Conservation (phyloP, 2,329 filamentous ascomycete species). For the Alternaria sp. region DNA sequence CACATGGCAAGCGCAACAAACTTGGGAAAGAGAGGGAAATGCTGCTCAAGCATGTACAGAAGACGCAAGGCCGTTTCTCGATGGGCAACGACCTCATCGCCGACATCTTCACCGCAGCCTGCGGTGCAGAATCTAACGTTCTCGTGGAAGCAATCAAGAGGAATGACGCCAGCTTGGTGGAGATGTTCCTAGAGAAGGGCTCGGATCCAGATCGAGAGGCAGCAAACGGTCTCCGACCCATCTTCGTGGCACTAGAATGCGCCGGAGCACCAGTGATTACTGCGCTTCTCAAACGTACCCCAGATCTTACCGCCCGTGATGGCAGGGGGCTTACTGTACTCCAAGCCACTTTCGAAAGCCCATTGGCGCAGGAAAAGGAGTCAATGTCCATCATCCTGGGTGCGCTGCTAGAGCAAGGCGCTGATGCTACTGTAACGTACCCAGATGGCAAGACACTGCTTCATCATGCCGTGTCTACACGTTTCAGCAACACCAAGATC, state of each 20-base stretch:
- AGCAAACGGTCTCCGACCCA: conserved; percentile 32
- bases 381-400: conserved; percentile 32
- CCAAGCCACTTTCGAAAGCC: conserved; percentile 37
- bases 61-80: conserved; percentile 35
- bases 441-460: conserved; percentile 42
- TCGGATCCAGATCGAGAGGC: conserved; percentile 40
- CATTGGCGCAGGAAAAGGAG: conserved; percentile 35
- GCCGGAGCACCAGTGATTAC: conserved; percentile 35
- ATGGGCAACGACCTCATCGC: conserved; percentile 45
- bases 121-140: conserved; percentile 43
- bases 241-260: conserved; percentile 41
- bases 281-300: conserved; percentile 38
- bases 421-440: conserved; percentile 31
- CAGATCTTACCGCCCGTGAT: conserved; percentile 37
- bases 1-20: conserved; percentile 34
- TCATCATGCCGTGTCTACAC: conserved; percentile 34
- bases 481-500: conserved; percentile 27
- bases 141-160: conserved; percentile 45
- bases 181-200: conserved; percentile 43
- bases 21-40: conserved; percentile 44
- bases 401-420: conserved; percentile 35
- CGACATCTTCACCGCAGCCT: conserved; percentile 44
- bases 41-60: conserved; percentile 41
- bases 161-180: conserved; percentile 35
- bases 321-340: conserved; percentile 34